These are phyloP conservation scores for Basidiobolus heterosporus DNA, from an alignment of 371 early-diverging fungal species.

Conservation along the genomic window DNA sequence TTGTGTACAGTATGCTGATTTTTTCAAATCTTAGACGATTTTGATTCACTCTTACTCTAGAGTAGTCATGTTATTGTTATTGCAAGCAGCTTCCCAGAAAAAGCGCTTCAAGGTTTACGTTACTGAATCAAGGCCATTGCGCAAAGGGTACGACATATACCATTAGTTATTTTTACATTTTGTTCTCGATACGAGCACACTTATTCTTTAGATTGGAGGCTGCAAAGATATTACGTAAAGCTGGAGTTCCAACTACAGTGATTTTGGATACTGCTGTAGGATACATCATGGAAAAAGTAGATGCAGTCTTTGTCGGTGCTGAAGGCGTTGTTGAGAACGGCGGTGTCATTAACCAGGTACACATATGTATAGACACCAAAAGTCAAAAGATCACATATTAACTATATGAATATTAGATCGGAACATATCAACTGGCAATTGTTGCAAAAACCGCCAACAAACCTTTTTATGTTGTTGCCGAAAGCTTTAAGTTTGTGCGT, in stretches of 20 bases:
- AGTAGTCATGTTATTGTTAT: slow-evolving; percentile 72
- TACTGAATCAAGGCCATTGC: slow-evolving; percentile 67
- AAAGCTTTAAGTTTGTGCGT: slow-evolving; percentile 93
- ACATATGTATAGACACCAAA: slow-evolving; percentile 1
- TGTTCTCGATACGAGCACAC: background rate
- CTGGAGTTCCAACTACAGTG: slow-evolving; percentile 72
- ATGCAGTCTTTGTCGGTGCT: slow-evolving; percentile 89
- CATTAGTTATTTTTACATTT: background rate
- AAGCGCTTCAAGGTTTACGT: slow-evolving; percentile 77
- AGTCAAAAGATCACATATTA: background rate
- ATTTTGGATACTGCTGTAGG: slow-evolving; percentile 87
- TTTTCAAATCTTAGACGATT: slow-evolving; percentile 26
- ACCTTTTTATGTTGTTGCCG: slow-evolving; percentile 89
- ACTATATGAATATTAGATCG: slow-evolving; percentile 26
- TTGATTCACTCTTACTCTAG: slow-evolving; percentile 92
- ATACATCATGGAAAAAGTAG: slow-evolving; percentile 82
- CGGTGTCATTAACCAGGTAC: slow-evolving; percentile 83
- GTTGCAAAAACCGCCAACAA: slow-evolving; percentile 83
- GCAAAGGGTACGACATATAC: slow-evolving; percentile 40
- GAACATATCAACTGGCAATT: slow-evolving; percentile 84
- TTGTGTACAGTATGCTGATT: background rate
- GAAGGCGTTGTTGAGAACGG: slow-evolving; percentile 96
- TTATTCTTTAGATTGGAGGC: slow-evolving; percentile 38
- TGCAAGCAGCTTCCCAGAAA: slow-evolving; percentile 53
- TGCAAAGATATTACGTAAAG: slow-evolving; percentile 46